Evolutionary conservation across 2,329 filamentous ascomycete species (phyloP).

Genomic region (Exophiala mesophila): DNA sequence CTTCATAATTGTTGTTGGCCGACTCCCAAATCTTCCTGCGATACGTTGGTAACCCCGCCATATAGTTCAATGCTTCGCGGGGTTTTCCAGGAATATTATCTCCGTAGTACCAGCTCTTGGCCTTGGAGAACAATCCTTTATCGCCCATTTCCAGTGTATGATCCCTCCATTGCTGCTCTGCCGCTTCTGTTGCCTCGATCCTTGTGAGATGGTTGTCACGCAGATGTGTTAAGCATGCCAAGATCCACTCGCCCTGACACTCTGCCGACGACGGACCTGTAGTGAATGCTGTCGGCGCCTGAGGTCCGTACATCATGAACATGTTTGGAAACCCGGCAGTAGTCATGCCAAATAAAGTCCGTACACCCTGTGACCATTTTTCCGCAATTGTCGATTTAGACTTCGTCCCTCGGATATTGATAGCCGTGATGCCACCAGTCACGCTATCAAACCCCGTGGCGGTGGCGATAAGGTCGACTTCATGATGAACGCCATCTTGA

Average conservation of each 20-base stretch:
- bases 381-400: constrained; percentile 7
- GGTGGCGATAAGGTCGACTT: constrained; percentile 37
- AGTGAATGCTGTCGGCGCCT: constrained; percentile 45
- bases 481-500: constrained; percentile 33
- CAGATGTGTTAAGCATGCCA: constrained; percentile 1
- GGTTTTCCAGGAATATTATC: constrained; percentile 15
- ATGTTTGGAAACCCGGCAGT: constrained; percentile 43
- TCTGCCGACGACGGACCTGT: constrained; percentile 50
- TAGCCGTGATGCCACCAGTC: constrained; percentile 37
- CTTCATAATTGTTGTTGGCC: constrained; percentile 5
- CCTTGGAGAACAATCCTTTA: constrained; percentile 8
- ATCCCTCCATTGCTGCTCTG: constrained; percentile 10
- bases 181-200: constrained; percentile 5
- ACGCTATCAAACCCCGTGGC: constrained; percentile 43
- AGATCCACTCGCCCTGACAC: constrained; percentile 51
- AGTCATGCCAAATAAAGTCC: constrained; percentile 39
- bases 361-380: constrained; percentile 26
- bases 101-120: constrained; percentile 16
- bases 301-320: constrained; percentile 51
- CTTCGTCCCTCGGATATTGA: constrained; percentile 38
- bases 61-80: constrained; percentile 13
- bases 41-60: constrained; percentile 10
- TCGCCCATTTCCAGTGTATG: constrained; percentile 5
- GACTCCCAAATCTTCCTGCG: constrained; percentile 7
- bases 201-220: constrained; percentile 4